Conservation (phyloP, 345 rosid species). For the Cardamine resedifolia region DNA sequence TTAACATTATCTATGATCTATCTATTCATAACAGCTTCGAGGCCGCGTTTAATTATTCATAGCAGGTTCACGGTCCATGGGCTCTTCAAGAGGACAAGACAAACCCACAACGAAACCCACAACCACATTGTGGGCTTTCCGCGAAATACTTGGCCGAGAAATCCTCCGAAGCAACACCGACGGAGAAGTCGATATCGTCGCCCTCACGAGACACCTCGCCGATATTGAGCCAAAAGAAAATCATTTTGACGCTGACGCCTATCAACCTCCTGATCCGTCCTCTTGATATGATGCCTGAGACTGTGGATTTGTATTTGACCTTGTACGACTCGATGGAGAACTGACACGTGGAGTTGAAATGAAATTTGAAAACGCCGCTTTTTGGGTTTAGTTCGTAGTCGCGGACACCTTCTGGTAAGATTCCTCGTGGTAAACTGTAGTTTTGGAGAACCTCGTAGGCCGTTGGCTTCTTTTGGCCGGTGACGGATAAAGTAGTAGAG, state of each 20-base stretch:
- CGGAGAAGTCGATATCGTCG: constrained; percentile 45
- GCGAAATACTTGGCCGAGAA: constrained; percentile 47
- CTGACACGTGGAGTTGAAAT: constrained; percentile 45
- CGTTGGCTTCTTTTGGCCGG: constrained; percentile 10
- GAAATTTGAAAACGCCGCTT: constrained; percentile 52
- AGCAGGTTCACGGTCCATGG: background rate
- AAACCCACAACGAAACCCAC: constrained; percentile 62
- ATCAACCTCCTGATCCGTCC: constrained; percentile 43
- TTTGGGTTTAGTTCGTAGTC: constrained; percentile 51
- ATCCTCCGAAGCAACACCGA: constrained; percentile 52
- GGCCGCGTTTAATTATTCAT: background rate
- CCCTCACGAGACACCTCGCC: constrained; percentile 46
- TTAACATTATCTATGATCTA: background rate
- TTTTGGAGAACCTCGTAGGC: constrained; percentile 52
- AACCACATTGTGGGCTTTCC: constrained; percentile 75
- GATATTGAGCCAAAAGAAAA: constrained; percentile 60
- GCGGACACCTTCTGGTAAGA: constrained; percentile 58
- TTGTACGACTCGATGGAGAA: constrained; percentile 47
- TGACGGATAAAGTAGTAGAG: background rate
- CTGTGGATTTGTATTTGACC: constrained; percentile 50
- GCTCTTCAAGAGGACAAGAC: background rate
- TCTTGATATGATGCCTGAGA: constrained; percentile 47
- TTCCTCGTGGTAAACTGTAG: constrained; percentile 56
- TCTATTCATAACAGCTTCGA: background rate
- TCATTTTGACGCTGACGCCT: constrained; percentile 59